Evolutionary conservation across 768 basidiomycete species (phyloP), one percentile per base, ranked within the genome.

Genomic region (Amanita rubescens): DNA sequence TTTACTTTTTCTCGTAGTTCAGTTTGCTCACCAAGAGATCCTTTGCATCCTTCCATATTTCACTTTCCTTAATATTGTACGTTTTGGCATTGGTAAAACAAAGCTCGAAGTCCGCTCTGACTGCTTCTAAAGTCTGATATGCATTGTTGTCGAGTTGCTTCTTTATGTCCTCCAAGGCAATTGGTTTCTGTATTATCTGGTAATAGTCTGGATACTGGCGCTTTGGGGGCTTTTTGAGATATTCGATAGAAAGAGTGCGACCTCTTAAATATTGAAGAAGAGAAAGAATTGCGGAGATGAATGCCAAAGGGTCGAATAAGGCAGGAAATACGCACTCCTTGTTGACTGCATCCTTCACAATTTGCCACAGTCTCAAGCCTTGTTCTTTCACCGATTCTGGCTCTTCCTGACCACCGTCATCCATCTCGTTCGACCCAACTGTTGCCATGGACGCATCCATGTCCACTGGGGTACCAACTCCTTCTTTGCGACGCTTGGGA

Each of bases 151-250:
- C 84, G 24, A 94, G 75, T 61, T 81, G 78, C 60, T 80, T 78
- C 76, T 91, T 91, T 72, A 96, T 92, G 58, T 94, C 90, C 41
- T 91, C 87, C 48, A 96, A 74, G 24, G 90, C 84, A 60, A 96
- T 90, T 27, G 94, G 94, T 22, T 79, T 74, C 60, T 82, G 74
- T 64, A 94, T 95, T 58, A 85, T 56, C 20, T 68, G 64, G 69
- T 94, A 96, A 70, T 97, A 97, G 72, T 94, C 93, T 37, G 91
- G 81, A 68, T 89, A 91, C 54, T 74, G 73, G 54, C 82, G 79
- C 69, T 84, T 87, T 41, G 81, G 76, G 17, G 87, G 87, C 58
- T 82, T 77, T 55, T 77, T 79, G 62, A 85, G 65, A 67, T 91
- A 93, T 60, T 80, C 80, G 56, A 71, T 57, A 22, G 86, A 81